Conservation (phyloP, 306 rosid species). For the Oemleria cerasiformis region DNA sequence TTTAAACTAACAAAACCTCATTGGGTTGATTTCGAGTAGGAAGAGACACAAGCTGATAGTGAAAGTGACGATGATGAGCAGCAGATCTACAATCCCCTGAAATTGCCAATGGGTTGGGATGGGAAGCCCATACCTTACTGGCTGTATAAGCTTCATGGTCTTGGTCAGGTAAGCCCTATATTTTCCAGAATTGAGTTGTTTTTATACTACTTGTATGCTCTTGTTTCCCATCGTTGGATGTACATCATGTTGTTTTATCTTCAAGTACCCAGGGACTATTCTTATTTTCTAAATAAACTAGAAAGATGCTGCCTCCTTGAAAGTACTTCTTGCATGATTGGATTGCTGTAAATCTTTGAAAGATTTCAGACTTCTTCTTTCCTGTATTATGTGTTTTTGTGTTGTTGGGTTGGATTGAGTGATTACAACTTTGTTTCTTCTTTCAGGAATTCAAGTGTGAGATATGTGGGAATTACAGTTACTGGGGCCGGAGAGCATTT, state of each 20-base stretch:
- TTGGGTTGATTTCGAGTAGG: slow-evolving; percentile 46
- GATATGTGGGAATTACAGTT: slow-evolving; percentile 98
- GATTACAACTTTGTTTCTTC: slow-evolving; percentile 16
- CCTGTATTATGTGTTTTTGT: not conserved
- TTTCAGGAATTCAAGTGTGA: slow-evolving; percentile 96
- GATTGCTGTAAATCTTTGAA: not conserved
- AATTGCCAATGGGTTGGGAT: slow-evolving; percentile 99
- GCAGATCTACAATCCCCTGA: slow-evolving; percentile 96
- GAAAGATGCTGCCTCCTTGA: not conserved
- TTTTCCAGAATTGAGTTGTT: not conserved
- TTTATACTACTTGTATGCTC: not conserved
- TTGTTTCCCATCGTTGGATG: not conserved
- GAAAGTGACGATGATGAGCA: slow-evolving; percentile 98
- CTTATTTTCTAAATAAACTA: not conserved
- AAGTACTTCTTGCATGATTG: not conserved
- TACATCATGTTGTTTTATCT: not conserved
- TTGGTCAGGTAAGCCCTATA: slow-evolving; percentile 73
- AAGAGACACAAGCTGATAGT: slow-evolving; percentile 83
- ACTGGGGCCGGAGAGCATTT: slow-evolving; percentile 98
- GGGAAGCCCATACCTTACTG: slow-evolving; percentile 99
- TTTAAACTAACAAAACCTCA: slow-evolving; percentile 1
- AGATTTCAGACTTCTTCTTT: not conserved
- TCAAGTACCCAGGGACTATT: not conserved
- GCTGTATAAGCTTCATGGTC: slow-evolving; percentile 97
- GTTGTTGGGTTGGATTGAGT: not conserved